These are phyloP conservation scores for Eragrostis nindensis DNA, from an alignment of 176 grass and related monocot species.

Conservation along the genomic window DNA sequence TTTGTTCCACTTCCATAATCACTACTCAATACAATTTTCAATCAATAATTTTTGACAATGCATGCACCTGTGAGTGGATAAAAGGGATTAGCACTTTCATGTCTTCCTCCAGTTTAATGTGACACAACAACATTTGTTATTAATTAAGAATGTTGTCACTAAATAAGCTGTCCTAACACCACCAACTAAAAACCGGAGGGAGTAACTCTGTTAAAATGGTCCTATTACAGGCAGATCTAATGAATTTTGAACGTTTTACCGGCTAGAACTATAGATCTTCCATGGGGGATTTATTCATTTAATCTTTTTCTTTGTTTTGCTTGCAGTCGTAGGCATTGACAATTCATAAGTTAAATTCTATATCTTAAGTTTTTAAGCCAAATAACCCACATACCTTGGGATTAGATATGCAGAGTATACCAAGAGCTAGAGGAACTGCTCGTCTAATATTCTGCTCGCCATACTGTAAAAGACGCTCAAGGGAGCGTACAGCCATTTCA, in stretches of 20 bases:
- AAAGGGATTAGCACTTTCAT: slow-evolving; percentile 3
- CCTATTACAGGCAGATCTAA: neutral
- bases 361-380: neutral
- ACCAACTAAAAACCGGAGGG: too few relatives aligned
- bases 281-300: neutral
- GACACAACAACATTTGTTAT: too few relatives aligned
- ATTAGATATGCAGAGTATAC: slow-evolving; percentile 94
- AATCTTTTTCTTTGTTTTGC: too few relatives aligned
- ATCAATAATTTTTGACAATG: neutral
- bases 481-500: slow-evolving; percentile 88
- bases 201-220: neutral
- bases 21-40: neutral
- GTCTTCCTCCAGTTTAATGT: neutral
- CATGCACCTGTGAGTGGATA: slow-evolving; percentile 14
- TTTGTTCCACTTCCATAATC: neutral
- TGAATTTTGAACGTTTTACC: neutral
- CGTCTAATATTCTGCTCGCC: slow-evolving; percentile 99
- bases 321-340: neutral
- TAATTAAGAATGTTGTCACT: too few relatives aligned
- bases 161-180: too few relatives aligned
- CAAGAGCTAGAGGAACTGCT: slow-evolving; percentile 92
- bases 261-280: neutral
- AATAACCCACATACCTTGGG: slow-evolving; percentile 65
- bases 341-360: neutral
- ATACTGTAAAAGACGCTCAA: slow-evolving; percentile 92